These are phyloP conservation scores for Acanthamoeba triangularis DNA, from an alignment of 208 protist species.

Conservation along the genomic window DNA sequence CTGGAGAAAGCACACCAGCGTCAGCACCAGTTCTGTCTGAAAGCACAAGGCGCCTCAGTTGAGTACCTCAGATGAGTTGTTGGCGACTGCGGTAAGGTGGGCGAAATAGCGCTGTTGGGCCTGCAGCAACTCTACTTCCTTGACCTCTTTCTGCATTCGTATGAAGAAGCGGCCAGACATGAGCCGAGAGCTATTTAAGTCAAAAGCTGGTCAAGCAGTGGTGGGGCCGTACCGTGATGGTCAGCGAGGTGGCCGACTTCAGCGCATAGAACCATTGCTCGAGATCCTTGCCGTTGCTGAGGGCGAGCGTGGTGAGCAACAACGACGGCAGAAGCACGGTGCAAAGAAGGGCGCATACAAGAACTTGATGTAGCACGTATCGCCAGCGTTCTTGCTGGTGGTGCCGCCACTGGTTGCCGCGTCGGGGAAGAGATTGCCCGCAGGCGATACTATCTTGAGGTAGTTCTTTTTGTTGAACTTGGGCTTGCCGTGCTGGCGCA, in stretches of 20 bases:
- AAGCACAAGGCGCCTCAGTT: neutral
- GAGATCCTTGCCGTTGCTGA: neutral
- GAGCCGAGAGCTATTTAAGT: neutral
- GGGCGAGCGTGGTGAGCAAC: neutral
- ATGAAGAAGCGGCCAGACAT: neutral
- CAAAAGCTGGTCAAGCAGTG: neutral
- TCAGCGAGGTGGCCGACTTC: neutral
- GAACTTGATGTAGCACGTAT: slow-evolving; percentile 30
- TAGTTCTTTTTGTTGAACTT: slow-evolving; percentile 65
- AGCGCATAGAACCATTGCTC: slow-evolving; percentile 29
- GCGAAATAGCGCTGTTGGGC: slow-evolving; percentile 8
- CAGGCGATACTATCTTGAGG: neutral
- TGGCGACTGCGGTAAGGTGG: neutral
- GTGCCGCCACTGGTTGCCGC: neutral
- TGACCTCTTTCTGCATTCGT: neutral
- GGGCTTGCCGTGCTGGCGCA: neutral
- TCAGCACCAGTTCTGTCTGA: too few species aligned
- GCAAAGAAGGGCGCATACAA: neutral
- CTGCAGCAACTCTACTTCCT: slow-evolving; percentile 13
- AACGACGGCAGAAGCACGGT: neutral
- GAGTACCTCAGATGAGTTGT: neutral
- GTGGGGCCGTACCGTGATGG: neutral
- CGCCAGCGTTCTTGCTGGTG: neutral
- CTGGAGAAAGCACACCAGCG: neutral
- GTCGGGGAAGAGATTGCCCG: neutral